Evolutionary conservation across 768 basidiomycete species (phyloP).

Genomic region (Rhodotorula sphaerocarpa): DNA sequence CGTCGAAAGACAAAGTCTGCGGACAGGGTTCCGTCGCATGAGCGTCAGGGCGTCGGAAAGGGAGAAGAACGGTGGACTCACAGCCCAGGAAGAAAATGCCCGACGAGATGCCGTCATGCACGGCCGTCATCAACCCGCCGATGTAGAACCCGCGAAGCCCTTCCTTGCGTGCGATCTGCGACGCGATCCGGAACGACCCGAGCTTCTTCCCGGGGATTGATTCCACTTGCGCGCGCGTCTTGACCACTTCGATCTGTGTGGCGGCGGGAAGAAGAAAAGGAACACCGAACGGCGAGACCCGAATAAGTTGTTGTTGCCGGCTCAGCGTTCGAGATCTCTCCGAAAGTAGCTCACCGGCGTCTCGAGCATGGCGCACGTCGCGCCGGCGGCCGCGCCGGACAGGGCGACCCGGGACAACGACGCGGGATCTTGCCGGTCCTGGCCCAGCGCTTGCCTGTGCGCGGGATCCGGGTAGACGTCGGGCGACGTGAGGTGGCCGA

Average conservation of each 20-base stretch:
- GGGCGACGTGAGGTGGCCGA: no score
- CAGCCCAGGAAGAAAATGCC: conserved; percentile 32
- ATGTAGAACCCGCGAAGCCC: conserved; percentile 33
- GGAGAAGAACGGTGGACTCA: neutral
- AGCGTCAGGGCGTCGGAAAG: accelerated
- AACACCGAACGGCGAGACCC: no score
- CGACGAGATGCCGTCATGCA: conserved; percentile 21
- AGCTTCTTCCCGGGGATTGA: conserved; percentile 18
- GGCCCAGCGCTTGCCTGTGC: conserved; percentile 20
- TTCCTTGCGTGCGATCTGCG: conserved; percentile 26
- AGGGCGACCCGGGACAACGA: conserved; percentile 16
- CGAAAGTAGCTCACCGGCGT: conserved; percentile 28
- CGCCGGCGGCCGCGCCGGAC: conserved; percentile 27
- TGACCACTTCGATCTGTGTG: conserved; percentile 35
- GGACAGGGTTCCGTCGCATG: no score
- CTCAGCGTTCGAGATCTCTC: no score
- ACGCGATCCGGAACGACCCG: conserved; percentile 30
- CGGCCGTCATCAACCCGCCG: conserved; percentile 35
- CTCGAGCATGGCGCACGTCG: conserved; percentile 27
- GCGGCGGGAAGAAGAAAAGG: neutral
- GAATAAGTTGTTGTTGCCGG: no score
- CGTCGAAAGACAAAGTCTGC: conserved; percentile 32
- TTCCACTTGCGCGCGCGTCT: conserved; percentile 35
- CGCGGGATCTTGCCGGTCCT: conserved; percentile 33
- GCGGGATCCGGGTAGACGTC: neutral